These are phyloP conservation scores for Beauveria pseudobassiana DNA, from an alignment of 2,329 filamentous ascomycete genomes.

Conservation along the genomic window DNA sequence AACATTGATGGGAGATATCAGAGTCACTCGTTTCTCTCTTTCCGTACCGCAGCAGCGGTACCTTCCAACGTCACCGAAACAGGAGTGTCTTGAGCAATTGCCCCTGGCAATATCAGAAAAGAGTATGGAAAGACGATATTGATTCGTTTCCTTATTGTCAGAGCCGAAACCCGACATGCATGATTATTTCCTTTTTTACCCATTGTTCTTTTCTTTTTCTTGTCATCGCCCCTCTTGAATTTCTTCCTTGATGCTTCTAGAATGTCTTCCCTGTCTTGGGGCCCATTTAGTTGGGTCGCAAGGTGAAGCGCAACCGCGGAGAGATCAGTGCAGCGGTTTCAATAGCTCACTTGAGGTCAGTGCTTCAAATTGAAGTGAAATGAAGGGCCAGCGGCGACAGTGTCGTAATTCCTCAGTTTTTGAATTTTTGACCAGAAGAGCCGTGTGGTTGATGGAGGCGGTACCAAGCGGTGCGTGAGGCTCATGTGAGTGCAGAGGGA, in stretches of 20 bases:
- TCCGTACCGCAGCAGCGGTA: neutral
- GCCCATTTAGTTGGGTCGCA: neutral
- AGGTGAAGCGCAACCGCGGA: neutral
- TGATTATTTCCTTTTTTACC: neutral
- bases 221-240: neutral
- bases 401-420: neutral
- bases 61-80: neutral
- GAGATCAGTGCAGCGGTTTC: conserved; percentile 3
- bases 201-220: neutral
- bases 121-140: neutral
- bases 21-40: neutral
- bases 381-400: neutral
- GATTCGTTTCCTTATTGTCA: neutral
- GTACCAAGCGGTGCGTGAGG: neutral
- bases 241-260: conserved; percentile 4
- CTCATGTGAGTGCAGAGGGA: neutral
- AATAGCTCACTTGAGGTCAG: neutral
- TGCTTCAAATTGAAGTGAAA: neutral
- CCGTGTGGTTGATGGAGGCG: too few species aligned
- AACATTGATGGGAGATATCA: neutral
- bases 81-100: neutral
- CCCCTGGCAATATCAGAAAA: neutral
- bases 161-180: neutral
- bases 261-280: neutral
- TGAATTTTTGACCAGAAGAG: too few species aligned